phyloP scores from a whole-genome alignment of 2,329 filamentous ascomycete species.

The Trichophaea hybrida region DNA sequence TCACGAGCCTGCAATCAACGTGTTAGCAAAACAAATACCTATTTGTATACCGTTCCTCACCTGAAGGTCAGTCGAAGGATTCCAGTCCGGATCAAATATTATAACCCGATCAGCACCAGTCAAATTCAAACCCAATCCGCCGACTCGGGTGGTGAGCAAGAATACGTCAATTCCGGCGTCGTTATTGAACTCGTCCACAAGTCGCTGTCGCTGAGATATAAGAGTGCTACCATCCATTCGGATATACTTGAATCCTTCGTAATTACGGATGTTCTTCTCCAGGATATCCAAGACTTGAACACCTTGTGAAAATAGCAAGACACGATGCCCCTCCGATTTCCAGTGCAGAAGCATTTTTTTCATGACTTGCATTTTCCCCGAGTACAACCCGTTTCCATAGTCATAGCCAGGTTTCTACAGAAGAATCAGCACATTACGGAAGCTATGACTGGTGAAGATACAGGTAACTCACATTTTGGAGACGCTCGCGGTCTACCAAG shows the following conservation, averaged over 20 bases:
- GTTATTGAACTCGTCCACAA: conserved; percentile 89
- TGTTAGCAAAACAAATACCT: neutral
- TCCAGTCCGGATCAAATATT: conserved; percentile 95
- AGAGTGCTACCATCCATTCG: conserved; percentile 90
- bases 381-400: conserved; percentile 65
- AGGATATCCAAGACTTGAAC: conserved; percentile 92
- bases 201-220: conserved; percentile 71
- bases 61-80: conserved; percentile 71
- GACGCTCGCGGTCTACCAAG: conserved; percentile 51
- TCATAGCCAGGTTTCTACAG: conserved; percentile 47
- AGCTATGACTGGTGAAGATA: neutral
- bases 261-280: conserved; percentile 54
- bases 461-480: conserved; percentile 32
- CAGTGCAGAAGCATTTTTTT: conserved; percentile 52
- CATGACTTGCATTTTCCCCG: conserved; percentile 91
- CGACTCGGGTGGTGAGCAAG: conserved; percentile 86
- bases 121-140: conserved; percentile 82
- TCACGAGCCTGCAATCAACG: conserved; percentile 49
- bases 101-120: conserved; percentile 93
- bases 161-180: conserved; percentile 71
- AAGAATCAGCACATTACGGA: neutral
- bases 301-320: conserved; percentile 80
- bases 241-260: conserved; percentile 55
- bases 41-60: neutral
- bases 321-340: conserved; percentile 88